Evolutionary conservation across 805 yeast genomes (phyloP).

Genomic region (Metschnikowia orientalis): DNA sequence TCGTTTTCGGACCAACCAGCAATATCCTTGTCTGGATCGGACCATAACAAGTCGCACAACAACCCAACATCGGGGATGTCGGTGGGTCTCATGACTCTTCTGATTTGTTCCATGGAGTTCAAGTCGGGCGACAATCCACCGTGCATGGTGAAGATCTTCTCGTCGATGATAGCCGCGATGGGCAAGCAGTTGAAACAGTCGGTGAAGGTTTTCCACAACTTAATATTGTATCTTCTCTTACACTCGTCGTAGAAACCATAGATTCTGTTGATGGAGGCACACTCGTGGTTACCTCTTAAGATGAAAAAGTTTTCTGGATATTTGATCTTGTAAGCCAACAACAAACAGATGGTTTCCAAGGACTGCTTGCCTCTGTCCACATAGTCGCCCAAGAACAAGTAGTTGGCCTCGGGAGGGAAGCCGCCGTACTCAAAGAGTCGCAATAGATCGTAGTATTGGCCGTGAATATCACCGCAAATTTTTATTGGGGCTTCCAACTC

Average conservation of each 20-base stretch:
- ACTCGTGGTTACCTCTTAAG: slow-evolving; percentile 96
- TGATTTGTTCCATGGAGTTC: slow-evolving; percentile 96
- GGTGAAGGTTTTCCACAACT: slow-evolving; percentile 97
- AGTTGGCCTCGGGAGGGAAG: slow-evolving; percentile 98
- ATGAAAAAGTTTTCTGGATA: slow-evolving; percentile 97
- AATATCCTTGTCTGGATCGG: slow-evolving; percentile 97
- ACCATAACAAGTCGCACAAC: slow-evolving; percentile 94
- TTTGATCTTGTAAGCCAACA: slow-evolving; percentile 93
- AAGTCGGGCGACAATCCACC: slow-evolving; percentile 97
- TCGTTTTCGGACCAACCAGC: slow-evolving; percentile 99
- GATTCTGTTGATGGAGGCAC: slow-evolving; percentile 96
- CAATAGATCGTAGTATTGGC: slow-evolving; percentile 93
- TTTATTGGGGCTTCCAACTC: slow-evolving; percentile 96
- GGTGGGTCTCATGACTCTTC: slow-evolving; percentile 98
- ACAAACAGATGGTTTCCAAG: slow-evolving; percentile 87
- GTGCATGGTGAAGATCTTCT: slow-evolving; percentile 97
- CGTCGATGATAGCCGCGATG: slow-evolving; percentile 97
- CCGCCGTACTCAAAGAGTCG: slow-evolving; percentile 98
- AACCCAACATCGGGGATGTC: slow-evolving; percentile 98
- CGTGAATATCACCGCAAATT: slow-evolving; percentile 97
- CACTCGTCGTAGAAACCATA: slow-evolving; percentile 99
- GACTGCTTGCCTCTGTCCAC: slow-evolving; percentile 99
- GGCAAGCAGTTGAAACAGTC: slow-evolving; percentile 98
- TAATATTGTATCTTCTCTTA: slow-evolving; percentile 95
- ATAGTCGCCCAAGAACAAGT: slow-evolving; percentile 92